phyloP scores from a whole-genome alignment of 768 basidiomycete species.

The Boletus tomentosulus region DNA sequence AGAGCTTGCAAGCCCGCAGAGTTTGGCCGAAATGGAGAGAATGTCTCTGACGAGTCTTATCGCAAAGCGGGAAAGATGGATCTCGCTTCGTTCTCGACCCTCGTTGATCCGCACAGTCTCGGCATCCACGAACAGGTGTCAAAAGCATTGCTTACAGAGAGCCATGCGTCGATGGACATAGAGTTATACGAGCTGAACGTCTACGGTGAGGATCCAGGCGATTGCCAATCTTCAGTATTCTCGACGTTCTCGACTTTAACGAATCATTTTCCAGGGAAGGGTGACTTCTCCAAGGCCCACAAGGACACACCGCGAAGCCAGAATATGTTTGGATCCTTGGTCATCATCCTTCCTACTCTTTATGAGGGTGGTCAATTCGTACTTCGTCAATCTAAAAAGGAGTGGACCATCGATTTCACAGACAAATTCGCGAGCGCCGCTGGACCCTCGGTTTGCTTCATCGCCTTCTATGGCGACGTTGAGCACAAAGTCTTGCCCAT shows the following conservation, averaged over 20 bases:
- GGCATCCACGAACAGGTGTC: constrained; percentile 19
- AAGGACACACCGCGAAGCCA: constrained; percentile 43
- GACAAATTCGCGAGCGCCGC: not conserved
- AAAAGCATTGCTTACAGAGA: constrained; percentile 24
- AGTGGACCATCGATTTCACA: constrained; percentile 38
- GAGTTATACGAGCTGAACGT: constrained; percentile 47
- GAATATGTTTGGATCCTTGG: constrained; percentile 48
- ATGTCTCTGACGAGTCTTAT: constrained; percentile 43
- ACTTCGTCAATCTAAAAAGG: constrained; percentile 32
- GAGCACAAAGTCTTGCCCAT: no score
- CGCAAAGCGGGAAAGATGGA: constrained; percentile 47
- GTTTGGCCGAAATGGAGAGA: constrained; percentile 35
- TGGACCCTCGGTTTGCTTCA: no score
- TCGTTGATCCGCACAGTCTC: constrained; percentile 29
- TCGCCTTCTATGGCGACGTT: no score
- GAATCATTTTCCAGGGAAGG: constrained; percentile 29
- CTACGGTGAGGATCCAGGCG: constrained; percentile 30
- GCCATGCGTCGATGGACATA: constrained; percentile 7
- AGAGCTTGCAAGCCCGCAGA: constrained; percentile 38
- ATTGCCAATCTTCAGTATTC: no score
- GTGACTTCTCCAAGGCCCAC: constrained; percentile 48
- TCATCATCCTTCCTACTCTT: constrained; percentile 42
- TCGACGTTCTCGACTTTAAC: no score
- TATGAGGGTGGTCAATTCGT: constrained; percentile 44
- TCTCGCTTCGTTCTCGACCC: constrained; percentile 30